A percentile compares a stretch with the other conserved stretches of the same genome.
These are phyloP conservation scores for Tricholomella constricta DNA, from an alignment of 768 basidiomycete species.

Conservation along the genomic window DNA sequence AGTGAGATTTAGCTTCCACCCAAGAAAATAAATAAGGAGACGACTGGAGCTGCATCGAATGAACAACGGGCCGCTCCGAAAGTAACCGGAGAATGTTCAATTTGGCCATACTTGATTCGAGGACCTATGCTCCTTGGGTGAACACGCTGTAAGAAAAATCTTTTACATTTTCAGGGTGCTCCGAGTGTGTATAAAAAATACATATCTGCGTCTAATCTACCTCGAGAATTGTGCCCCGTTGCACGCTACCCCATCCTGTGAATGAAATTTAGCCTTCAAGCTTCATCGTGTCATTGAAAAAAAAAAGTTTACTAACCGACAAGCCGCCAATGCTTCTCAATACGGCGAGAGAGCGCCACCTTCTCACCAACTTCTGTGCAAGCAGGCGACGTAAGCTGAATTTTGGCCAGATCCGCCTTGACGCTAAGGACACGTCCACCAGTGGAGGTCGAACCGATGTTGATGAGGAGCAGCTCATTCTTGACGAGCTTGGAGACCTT, in stretches of 20 bases:
- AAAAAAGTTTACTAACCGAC: slow-evolving; percentile 64
- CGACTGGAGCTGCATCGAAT: too few species aligned
- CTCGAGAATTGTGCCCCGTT: slow-evolving; percentile 81
- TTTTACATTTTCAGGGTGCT: slow-evolving; percentile 1
- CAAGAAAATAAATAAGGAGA: too few species aligned
- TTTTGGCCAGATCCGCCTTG: slow-evolving; percentile 94
- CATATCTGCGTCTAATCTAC: slow-evolving; percentile 51
- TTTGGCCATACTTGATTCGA: too few species aligned
- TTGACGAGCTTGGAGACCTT: slow-evolving; percentile 92
- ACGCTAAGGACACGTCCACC: slow-evolving; percentile 94
- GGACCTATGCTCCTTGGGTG: too few species aligned
- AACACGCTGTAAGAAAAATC: background rate
- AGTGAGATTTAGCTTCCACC: too few species aligned
- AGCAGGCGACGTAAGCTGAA: slow-evolving; percentile 90
- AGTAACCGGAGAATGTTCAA: too few species aligned
- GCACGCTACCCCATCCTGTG: slow-evolving; percentile 74
- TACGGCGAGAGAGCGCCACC: slow-evolving; percentile 90
- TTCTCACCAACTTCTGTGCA: slow-evolving; percentile 98
- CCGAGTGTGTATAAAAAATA: slow-evolving; percentile 9
- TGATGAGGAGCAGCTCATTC: slow-evolving; percentile 92
- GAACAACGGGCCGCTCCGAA: too few species aligned
- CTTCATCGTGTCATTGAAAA: background rate
- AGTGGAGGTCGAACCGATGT: slow-evolving; percentile 97
- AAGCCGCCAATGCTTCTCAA: slow-evolving; percentile 98
- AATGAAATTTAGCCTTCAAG: slow-evolving; percentile 2